Conservation (phyloP, 495 filamentous ascomycete species). For the Cenococcum geophilum region DNA sequence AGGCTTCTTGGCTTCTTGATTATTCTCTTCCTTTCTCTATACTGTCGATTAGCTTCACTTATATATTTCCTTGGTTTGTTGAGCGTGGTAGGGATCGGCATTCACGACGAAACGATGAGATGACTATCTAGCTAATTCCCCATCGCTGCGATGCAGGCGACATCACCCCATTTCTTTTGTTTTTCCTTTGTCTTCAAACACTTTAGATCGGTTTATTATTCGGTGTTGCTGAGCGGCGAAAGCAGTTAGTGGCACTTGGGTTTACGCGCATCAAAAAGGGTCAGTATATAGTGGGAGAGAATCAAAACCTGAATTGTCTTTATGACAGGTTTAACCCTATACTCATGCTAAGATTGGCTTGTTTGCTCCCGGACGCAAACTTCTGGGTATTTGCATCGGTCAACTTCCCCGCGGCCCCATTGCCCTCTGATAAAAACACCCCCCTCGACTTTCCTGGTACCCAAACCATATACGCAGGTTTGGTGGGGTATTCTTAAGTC, state of each 20-base stretch:
- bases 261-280: not conserved
- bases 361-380: not conserved
- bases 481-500: not conserved
- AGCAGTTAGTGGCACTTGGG: not conserved
- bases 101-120: slow-evolving; percentile 28
- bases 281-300: not conserved
- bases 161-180: slow-evolving; percentile 2
- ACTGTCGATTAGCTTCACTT: not conserved
- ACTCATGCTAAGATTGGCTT: not conserved
- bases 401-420: not conserved
- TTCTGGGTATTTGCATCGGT: not conserved
- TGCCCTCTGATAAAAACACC: not conserved
- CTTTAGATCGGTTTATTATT: slow-evolving; percentile 8
- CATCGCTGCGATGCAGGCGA: slow-evolving; percentile 6
- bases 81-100: slow-evolving; percentile 9
- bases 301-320: slow-evolving; percentile 4
- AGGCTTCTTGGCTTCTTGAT: not conserved
- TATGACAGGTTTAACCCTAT: not conserved
- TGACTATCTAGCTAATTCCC: slow-evolving; percentile 15
- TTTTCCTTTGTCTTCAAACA: not conserved
- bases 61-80: slow-evolving; percentile 14
- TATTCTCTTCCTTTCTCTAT: not conserved
- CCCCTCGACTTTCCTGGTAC: not conserved
- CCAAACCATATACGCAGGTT: not conserved
- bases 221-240: not conserved